These are phyloP conservation scores for Phytophthora palmivora DNA, from an alignment of 352 stramenopile genomes.

Conservation along the genomic window DNA sequence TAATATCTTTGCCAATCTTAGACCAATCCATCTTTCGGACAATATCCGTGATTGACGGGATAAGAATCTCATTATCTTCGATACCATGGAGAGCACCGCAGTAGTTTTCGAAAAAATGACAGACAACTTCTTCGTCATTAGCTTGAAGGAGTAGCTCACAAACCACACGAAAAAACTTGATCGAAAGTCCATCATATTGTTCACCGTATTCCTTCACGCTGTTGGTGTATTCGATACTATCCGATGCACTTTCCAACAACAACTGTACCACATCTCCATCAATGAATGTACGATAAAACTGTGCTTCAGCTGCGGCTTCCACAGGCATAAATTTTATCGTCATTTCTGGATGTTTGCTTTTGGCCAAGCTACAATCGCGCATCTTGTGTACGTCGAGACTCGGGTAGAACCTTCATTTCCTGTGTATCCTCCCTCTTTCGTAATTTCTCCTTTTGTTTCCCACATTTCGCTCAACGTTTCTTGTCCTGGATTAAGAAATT, in stretches of 20 bases:
- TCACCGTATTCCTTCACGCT: neutral
- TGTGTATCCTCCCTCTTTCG: neutral
- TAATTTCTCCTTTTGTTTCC: neutral
- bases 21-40: constrained; percentile 21
- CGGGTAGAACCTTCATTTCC: neutral
- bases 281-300: neutral
- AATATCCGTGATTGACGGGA: constrained; percentile 7
- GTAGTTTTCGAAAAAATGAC: constrained; percentile 24
- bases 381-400: neutral
- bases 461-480: neutral
- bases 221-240: neutral
- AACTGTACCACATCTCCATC: neutral
- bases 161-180: constrained; percentile 7
- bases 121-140: constrained; percentile 3
- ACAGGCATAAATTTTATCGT: constrained; percentile 12
- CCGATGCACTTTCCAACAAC: constrained; percentile 4
- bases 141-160: constrained; percentile 13
- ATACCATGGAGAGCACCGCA: neutral
- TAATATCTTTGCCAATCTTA: constrained; percentile 8
- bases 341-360: neutral
- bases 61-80: constrained; percentile 11
- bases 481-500: constrained; percentile 1
- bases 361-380: neutral
- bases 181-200: neutral
- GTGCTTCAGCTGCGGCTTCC: neutral